A percentile compares a stretch with the other conserved stretches of the same genome.
These are phyloP conservation scores for Saturnispora galanensis DNA, from an alignment of 805 yeast genomes.

Conservation along the genomic window DNA sequence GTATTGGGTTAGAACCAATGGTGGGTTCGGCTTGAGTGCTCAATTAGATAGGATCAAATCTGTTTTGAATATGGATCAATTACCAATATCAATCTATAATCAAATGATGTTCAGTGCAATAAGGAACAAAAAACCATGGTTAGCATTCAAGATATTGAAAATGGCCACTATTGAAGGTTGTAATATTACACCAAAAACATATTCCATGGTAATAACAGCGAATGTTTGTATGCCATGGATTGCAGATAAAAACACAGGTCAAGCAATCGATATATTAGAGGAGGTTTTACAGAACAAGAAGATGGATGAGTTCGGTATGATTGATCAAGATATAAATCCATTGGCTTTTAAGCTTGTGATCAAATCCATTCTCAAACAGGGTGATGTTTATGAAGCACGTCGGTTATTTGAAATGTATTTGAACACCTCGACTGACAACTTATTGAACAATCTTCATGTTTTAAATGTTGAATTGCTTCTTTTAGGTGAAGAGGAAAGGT, in stretches of 20 bases:
- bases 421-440: constrained; percentile 16
- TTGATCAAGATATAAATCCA: constrained; percentile 21
- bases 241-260: constrained; percentile 14
- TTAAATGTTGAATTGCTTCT: constrained; percentile 21
- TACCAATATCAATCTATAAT: constrained; percentile 20
- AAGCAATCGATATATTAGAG: constrained; percentile 16
- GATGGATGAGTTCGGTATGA: constrained; percentile 16
- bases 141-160: constrained; percentile 15
- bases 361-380: constrained; percentile 13
- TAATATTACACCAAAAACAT: constrained; percentile 18
- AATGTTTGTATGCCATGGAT: constrained; percentile 12
- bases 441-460: constrained; percentile 22
- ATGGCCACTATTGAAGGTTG: constrained; percentile 14
- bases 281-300: constrained; percentile 17
- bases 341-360: constrained; percentile 18
- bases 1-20: constrained; percentile 15
- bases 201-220: constrained; percentile 22
- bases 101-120: constrained; percentile 20
- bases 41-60: constrained; percentile 13
- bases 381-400: constrained; percentile 19
- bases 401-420: constrained; percentile 22
- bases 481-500: constrained; percentile 24
- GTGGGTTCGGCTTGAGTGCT: constrained; percentile 11
- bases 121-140: constrained; percentile 13
- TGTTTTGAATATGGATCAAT: constrained; percentile 3